Base-by-base conservation (phyloP, 1,284 basidiomycete genomes). In the Cystobasidium slooffiae region DNA sequence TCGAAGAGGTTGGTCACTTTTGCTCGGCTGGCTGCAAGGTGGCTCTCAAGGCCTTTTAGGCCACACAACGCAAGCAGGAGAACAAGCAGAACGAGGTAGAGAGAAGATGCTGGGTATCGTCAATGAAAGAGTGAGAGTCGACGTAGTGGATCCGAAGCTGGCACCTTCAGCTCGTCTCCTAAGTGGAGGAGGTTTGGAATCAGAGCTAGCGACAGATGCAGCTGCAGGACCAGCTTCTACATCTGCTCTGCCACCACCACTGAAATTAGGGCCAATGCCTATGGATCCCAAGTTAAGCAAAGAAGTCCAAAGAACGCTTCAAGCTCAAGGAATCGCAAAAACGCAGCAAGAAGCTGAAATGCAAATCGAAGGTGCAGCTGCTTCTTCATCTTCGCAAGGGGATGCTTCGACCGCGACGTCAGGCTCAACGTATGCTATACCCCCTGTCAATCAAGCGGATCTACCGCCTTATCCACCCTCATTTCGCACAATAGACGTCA, bases 21-120 rank as follows among this genome's bases (percentile, higher is more conserved):
- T 99, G 10, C 87, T 98, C 8, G 95, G 95, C 47, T 99, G 97
- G 97, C 84, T 99, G 69, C 97, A 92, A 20, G 93, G 94, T 81
- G 93, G 93, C 44, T 85, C 90, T n/a, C 91, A 80, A 89, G 90
- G 0, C 84, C 90, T 39, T 91, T 94, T 41, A 87, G 93, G 7
- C 92, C 94, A 78, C 88, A 87, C 76, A 88, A 78, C 44, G 79
- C 82, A 18, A 82, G 81, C 43, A 90, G 39, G 72, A 6, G 69
- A 65, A n/a, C 91, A 91, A 78, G 86, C 77, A 76, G 91, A 91
- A 44, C 84, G 92, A 79, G 87, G 92, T 69, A 82, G 83, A 79
- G 81, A 86, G 75, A 89, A 93, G 9, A 91, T 98, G 75, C 91
- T 97, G 87, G 88, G 90, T 62, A 93, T 99, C 58, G 90, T 99